Evolutionary conservation across 2,329 filamentous ascomycete genomes (phyloP).

Genomic region (Cryoendolithus antarcticus): DNA sequence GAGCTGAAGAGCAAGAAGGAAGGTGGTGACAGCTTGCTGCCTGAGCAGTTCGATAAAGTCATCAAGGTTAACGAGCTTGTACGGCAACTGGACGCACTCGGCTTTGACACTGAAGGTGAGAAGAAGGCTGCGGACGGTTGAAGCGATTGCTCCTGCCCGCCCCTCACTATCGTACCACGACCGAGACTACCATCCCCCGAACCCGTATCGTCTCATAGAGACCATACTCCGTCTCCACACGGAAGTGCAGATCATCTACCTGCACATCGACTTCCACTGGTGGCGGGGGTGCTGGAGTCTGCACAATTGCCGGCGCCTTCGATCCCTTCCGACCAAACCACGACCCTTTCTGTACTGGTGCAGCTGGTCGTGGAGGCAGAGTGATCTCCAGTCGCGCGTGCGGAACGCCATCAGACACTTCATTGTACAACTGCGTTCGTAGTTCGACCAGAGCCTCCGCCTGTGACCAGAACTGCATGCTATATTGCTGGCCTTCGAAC

Average conservation of each 20-base stretch:
- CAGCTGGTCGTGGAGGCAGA: conserved; percentile 4
- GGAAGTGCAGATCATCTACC: conserved; percentile 28
- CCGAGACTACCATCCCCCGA: conserved; percentile 12
- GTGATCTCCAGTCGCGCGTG: not conserved
- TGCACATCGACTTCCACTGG: conserved; percentile 19
- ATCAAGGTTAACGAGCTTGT: conserved; percentile 94
- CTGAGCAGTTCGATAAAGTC: conserved; percentile 94
- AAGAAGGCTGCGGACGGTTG: conserved; percentile 28
- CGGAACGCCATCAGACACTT: conserved; percentile 8
- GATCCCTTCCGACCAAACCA: conserved; percentile 14
- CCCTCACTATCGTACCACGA: conserved; percentile 13
- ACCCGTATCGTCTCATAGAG: conserved; percentile 29
- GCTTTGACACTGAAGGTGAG: conserved; percentile 70
- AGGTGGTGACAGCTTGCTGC: conserved; percentile 66
- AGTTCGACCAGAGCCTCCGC: conserved; percentile 16
- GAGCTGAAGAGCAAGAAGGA: conserved; percentile 89
- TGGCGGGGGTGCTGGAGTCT: too few species aligned
- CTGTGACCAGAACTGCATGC: conserved; percentile 22
- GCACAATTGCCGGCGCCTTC: conserved; percentile 5
- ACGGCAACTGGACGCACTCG: conserved; percentile 71
- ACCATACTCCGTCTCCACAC: conserved; percentile 32
- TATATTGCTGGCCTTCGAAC: conserved; percentile 17
- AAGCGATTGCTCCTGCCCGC: too few species aligned
- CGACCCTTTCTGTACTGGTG: conserved; percentile 6
- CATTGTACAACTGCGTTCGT: conserved; percentile 11